Conservation (phyloP, 1,284 basidiomycete species). For the Gomphus bonarii region DNA sequence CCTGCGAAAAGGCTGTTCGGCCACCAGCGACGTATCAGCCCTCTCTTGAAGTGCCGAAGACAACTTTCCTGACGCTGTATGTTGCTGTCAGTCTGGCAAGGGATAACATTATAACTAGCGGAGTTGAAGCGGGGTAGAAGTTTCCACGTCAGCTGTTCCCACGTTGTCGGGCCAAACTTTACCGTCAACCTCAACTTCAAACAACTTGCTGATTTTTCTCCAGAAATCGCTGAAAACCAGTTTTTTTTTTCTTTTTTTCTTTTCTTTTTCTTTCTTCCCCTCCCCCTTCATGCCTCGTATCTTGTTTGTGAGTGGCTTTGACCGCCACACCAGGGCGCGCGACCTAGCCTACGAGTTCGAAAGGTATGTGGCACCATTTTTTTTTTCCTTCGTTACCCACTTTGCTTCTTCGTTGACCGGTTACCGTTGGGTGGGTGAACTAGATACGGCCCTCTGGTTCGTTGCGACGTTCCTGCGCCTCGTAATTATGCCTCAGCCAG, state of each 20-base stretch:
- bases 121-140: background rate
- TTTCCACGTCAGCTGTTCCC: background rate
- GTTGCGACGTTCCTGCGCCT: conserved; percentile 84
- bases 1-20: too few species aligned
- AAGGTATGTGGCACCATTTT: conserved; percentile 37
- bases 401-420: background rate
- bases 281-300: conserved; percentile 56
- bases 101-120: background rate
- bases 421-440: conserved; percentile 1
- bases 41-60: too few species aligned
- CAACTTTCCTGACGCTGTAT: too few species aligned
- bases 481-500: conserved; percentile 64
- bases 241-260: too few species aligned
- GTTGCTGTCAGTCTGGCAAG: too few species aligned
- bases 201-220: background rate
- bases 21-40: too few species aligned
- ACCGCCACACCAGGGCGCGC: conserved; percentile 64
- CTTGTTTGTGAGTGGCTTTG: conserved; percentile 80
- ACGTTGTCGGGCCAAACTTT: background rate
- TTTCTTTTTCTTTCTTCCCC: too few species aligned
- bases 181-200: background rate
- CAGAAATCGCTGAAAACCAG: background rate
- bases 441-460: conserved; percentile 67
- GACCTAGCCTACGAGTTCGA: conserved; percentile 85
- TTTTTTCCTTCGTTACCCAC: background rate